Evolutionary conservation across 805 yeast species (phyloP), one percentile per base, ranked within the genome.

Genomic region (Vanderwaltozyma yarrowii): DNA sequence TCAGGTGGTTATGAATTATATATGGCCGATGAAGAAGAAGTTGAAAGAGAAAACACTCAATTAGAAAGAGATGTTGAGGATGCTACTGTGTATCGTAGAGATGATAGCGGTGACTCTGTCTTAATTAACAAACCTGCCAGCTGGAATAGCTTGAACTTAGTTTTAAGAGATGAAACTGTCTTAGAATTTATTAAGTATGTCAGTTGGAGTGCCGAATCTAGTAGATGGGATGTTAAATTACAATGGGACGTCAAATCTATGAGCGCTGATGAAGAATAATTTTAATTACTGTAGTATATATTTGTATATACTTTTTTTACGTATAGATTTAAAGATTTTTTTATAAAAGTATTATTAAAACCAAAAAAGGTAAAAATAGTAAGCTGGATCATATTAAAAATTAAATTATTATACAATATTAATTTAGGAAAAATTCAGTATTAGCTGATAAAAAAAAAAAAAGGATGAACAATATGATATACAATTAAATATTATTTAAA

Each of bases 1-100:
- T 64, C 70, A 35, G 99, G 99, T 27, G 99, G 96, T 2, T 92
- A 94, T 61, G 96, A 92, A 54, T 65, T 94, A 37, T 80, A 89
- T 52, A 84, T 92, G 94, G 66, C 70, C n/a, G 64, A 70, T 43
- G 74, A 73, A 32, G 67, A 62, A 1, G 69, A 62, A 2, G 66
- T 57, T 4, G 69, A 62, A 3, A 71, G 65, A 18, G 70, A 63
- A 2, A 37, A 18, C 23, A 28, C 9, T 21, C 23, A 21, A 30
- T 16, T 13, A 17, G 25, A 36, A 28, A 26, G 30, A 31, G 32
- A 33, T 6, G 32, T 21, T 19, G 86, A 80, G 43, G 96, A 87
- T 54, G 95, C 96, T 9, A 95, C 96, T 0, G 79, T 87, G 24
- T 87, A 87, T 61, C 70, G 69, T 28, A 61, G 62, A 16, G 58